Conservation (phyloP, 257 asterid genomes). For the Fraxinus anomala region DNA sequence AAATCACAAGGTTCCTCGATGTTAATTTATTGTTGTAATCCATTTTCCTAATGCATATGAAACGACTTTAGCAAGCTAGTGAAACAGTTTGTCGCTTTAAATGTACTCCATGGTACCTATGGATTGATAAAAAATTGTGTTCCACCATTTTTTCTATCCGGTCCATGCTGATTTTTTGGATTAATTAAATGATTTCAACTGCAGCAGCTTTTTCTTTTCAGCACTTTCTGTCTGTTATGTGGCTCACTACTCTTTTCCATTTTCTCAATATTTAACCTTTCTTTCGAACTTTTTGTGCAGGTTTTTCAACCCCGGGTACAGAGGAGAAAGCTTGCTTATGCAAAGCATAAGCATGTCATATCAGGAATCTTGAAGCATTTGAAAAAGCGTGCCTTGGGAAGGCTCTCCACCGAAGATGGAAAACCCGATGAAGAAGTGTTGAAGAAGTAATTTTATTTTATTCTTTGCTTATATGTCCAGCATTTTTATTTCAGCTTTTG, state of each 20-base stretch:
- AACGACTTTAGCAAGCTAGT: not conserved
- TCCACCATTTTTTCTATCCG: not conserved
- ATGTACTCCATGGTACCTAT: not conserved
- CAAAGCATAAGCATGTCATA: constrained; percentile 78
- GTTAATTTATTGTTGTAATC: not conserved
- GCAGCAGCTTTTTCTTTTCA: not conserved
- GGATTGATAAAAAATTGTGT: not conserved
- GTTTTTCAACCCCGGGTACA: constrained; percentile 89
- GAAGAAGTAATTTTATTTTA: constrained; percentile 42
- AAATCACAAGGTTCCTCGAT: not conserved
- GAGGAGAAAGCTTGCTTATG: constrained; percentile 64
- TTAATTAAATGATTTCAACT: not conserved
- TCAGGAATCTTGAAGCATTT: constrained; percentile 75
- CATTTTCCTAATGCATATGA: not conserved
- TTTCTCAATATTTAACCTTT: not conserved
- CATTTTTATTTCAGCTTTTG: not conserved
- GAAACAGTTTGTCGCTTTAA: not conserved
- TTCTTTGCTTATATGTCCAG: not conserved
- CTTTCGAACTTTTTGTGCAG: constrained; percentile 38
- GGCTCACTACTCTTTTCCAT: not conserved
- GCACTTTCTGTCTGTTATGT: not conserved
- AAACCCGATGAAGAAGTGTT: constrained; percentile 26
- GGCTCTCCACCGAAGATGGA: constrained; percentile 62
- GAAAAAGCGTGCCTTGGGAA: constrained; percentile 68
- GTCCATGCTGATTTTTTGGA: not conserved